These are phyloP conservation scores for Paramecium pentaurelia DNA, from an alignment of 73 alveolate species.

Conservation along the genomic window DNA sequence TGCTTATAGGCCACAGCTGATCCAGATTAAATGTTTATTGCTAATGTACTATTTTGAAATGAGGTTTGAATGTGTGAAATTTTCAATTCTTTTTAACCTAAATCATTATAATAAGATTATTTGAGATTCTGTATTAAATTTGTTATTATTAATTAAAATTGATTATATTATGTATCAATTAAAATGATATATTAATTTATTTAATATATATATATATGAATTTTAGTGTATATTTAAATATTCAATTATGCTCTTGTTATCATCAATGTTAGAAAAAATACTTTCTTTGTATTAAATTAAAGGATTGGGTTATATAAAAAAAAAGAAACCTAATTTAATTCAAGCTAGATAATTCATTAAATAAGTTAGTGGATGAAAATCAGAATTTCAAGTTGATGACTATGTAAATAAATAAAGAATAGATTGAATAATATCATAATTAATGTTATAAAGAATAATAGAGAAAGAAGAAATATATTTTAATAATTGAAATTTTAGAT, in stretches of 20 bases:
- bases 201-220: too few relatives aligned
- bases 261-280: too few relatives aligned
- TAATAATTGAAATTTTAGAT: background rate
- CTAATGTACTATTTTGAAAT: slow-evolving; percentile 9
- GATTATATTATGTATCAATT: too few relatives aligned
- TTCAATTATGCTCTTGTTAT: too few relatives aligned
- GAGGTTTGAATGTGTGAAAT: background rate
- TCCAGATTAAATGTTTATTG: slow-evolving; percentile 23
- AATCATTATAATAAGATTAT: background rate
- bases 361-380: background rate
- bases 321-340: background rate
- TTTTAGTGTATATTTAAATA: too few relatives aligned
- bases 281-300: background rate
- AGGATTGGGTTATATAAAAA: background rate
- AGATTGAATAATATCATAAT: background rate
- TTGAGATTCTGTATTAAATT: background rate
- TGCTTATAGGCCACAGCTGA: background rate
- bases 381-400: background rate
- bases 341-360: background rate
- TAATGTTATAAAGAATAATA: background rate
- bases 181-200: too few relatives aligned
- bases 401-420: background rate
- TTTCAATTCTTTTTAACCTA: background rate
- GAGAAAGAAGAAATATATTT: background rate
- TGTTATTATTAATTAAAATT: too few relatives aligned